Evolutionary conservation across 1,284 basidiomycete genomes (phyloP), one percentile per base, ranked within the genome.

Genomic region (Pterulicium gracile): DNA sequence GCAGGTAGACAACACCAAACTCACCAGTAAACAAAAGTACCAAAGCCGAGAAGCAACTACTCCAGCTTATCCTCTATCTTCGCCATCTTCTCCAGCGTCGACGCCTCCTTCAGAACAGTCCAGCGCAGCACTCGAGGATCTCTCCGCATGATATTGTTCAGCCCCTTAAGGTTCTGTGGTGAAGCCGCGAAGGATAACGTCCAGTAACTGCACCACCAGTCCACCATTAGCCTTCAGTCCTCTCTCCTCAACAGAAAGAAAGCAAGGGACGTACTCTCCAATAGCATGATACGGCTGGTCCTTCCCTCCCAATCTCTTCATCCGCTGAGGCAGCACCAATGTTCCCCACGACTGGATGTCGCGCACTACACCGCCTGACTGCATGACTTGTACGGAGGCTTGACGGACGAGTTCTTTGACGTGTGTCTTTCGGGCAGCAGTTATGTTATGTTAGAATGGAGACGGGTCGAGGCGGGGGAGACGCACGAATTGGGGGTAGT

Each of bases 151-250:
- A 84, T 70, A 19, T 67, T 65, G 54, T 79, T 77, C 34, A 93
- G 69, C 3, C 73, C 68, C 18, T 70, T 67, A 48, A 92, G 70
- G 0, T 78, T 79, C 43, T 69, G 68, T 4, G 89, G 88, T 4
- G 86, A 86, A 2, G 87, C 79, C 67, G 93, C 90, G 60, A 92
- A 93, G 60, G 91, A 77, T 70, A 93, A 77, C 13, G 84, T 78
- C 88, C 89, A 93, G 63, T 92, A 92, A 58, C 90, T 93, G 56
- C 14, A 21, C 41, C 41, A 34, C 18, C 22, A 32, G 36, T 45
- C n/a, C 32, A 22, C n/a, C 24, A 32, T n/a, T 7, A 15, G 5
- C 36, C 19, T 39, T 18, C n/a, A n/a, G n/a, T n/a, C n/a, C n/a
- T n/a, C n/a, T n/a, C n/a, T n/a, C n/a, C 17, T 27, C 18, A 32